Evolutionary conservation across 805 yeast genomes (phyloP), one percentile per base, ranked within the genome.

Genomic region (Suhomyces faveliae): DNA sequence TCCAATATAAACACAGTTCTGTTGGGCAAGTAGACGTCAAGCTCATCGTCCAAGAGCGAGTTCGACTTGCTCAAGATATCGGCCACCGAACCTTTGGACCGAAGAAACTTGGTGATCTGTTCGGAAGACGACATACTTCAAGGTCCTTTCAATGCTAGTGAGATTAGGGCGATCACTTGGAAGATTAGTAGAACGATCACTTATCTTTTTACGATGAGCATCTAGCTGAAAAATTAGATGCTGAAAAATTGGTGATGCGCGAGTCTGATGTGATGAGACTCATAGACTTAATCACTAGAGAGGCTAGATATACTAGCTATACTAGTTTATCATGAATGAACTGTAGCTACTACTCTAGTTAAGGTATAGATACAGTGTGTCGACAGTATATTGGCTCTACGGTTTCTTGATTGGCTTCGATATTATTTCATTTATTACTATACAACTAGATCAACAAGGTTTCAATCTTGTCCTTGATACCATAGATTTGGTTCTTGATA

Each of bases 391-490:
- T n/a, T n/a, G n/a, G n/a, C n/a, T n/a, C n/a, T 29, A 33, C 46
- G 11, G n/a, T 42, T 33, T 30, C 11, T 23, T 41, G 25, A 30
- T 37, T 8, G n/a, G 7, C 3, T 23, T 21, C n/a, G 11, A 20
- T 22, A 15, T 39, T 15, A n/a, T 5, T 35, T 35, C 40, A 13
- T 40, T 25, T 41, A 13, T 22, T 42, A 33, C 23, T 35, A 37
- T 37, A 43, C 43, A 47, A 53, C 67, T 84, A 91, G 68, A 94
- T 94, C 72, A 94, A 83, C 71, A 94, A 83, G 62, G 97, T 89
- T 80, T 94, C 99, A 74, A 94, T 92, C 87, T 92, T 91, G 80
- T 94, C 97, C 89, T 94, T 94, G 76, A 92, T 90, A 68, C 88
- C 88, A 76, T 87, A 90, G 77, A 94, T 89, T 81, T 92, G 98